Percentiles rank a stretch among this genome's conserved stretches.
phyloP scores from a whole-genome alignment of 2,329 filamentous ascomycete species.

The Thielaviopsis punctulata region DNA sequence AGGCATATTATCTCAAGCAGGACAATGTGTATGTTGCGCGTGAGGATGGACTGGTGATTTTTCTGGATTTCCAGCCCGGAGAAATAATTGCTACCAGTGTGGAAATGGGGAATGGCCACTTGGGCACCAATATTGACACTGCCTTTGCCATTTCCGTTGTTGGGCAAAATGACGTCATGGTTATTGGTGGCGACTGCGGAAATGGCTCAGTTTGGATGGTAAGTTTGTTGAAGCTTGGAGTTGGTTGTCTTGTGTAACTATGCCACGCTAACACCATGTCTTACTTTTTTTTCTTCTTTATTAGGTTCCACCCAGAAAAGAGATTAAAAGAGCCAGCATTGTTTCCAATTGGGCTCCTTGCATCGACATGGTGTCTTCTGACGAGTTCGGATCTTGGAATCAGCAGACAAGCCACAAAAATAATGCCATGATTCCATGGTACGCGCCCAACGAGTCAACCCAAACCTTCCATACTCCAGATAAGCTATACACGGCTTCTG shows the following conservation, averaged over 20 bases:
- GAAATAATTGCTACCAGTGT: slow-evolving; percentile 21
- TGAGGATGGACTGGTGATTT: slow-evolving; percentile 69
- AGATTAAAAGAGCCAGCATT: slow-evolving; percentile 24
- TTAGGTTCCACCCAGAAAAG: slow-evolving; percentile 37
- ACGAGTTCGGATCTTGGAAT: slow-evolving; percentile 20
- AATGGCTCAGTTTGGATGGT: slow-evolving; percentile 62
- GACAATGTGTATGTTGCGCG: slow-evolving; percentile 76
- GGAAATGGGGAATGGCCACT: slow-evolving; percentile 16
- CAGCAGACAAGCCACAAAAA: slow-evolving; percentile 16
- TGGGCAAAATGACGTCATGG: slow-evolving; percentile 55
- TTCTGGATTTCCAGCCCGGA: slow-evolving; percentile 47
- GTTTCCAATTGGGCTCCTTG: slow-evolving; percentile 48
- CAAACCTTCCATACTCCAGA: slow-evolving; percentile 20
- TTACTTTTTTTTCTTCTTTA: slow-evolving; percentile 6
- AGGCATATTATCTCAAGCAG: slow-evolving; percentile 40
- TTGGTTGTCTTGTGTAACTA: neutral
- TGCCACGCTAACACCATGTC: neutral
- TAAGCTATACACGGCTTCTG: slow-evolving; percentile 48
- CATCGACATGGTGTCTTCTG: slow-evolving; percentile 36
- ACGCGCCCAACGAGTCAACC: slow-evolving; percentile 16
- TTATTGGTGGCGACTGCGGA: slow-evolving; percentile 63
- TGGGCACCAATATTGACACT: slow-evolving; percentile 51
- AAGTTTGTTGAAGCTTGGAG: slow-evolving; percentile 16
- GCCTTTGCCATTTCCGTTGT: slow-evolving; percentile 66
- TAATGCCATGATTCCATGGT: slow-evolving; percentile 15